Evolutionary conservation across 2,329 filamentous ascomycete species (phyloP), one percentile per base, ranked within the genome.

Genomic region (Alternaria solani): DNA sequence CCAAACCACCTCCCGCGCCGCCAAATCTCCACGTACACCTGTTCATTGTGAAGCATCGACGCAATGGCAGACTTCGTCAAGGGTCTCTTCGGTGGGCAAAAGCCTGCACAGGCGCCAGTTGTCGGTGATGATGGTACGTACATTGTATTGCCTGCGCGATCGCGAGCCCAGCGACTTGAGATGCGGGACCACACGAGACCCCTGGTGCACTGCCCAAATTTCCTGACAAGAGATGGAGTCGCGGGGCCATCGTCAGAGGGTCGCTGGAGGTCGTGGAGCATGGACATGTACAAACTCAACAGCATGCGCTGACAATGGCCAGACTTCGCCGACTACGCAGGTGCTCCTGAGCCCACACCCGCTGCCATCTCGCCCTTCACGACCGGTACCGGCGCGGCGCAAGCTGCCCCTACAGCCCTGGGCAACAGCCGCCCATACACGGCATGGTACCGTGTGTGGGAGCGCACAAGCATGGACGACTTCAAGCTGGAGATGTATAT

Each of bases 301-400:
- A 12, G 41, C 53, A 25, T 51, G 43, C 42, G 26, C 51, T 63
- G 34, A 63, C 49, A 47, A 16, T 14, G 8, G 42, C 38, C 77
- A 97, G 94, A 96, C 82, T 97, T 97, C 79, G 93, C 92, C 81
- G 94, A 97, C 84, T 98, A 96, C 75, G 92, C 93, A 62, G 89
- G 88, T 66, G 90, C 89, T 70, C 88, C 93, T 66, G 88, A 91
- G 20, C 89, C 92, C 57, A 82, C 81, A 18, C 83, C 84, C 46
- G 80, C 79, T 25, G 82, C 83, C 59, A 76, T 84, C 62, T 75
- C 82, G 52, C 78, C 81, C 46, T 77, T 78, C 38, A 69, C 81
- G n/a, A 72, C 80, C 20, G 67, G 81, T 26, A 70, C 81, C 25
- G 42, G 74, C 76, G 62, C 72, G 16, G 59, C 72, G 48, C 64